Evolutionary conservation across 179 eudicot species (phyloP).

Genomic region (Silene noctiflora): DNA sequence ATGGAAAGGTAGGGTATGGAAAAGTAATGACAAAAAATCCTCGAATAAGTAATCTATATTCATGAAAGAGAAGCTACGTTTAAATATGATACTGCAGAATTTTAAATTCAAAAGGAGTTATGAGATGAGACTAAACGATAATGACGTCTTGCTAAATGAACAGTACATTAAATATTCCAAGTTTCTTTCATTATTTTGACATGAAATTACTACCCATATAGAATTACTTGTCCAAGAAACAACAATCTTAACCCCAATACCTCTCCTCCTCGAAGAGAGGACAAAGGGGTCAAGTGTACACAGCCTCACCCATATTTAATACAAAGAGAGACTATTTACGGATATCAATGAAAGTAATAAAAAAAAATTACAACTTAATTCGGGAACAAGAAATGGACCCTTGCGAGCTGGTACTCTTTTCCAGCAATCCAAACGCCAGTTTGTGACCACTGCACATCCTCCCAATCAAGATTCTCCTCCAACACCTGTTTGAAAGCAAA

Average conservation of each 20-base stretch:
- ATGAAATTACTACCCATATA: slow-evolving; percentile 10
- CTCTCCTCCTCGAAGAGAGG: not conserved
- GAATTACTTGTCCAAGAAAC: not conserved
- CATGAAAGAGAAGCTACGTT: too few species aligned
- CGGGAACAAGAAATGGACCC: slow-evolving; percentile 85
- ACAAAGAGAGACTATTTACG: slow-evolving; percentile 1
- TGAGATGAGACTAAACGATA: too few species aligned
- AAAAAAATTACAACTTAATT: slow-evolving; percentile 31
- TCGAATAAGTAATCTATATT: too few species aligned
- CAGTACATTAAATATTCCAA: not conserved
- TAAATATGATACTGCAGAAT: too few species aligned
- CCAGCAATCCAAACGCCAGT: slow-evolving; percentile 90
- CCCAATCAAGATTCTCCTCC: slow-evolving; percentile 95
- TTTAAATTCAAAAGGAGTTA: too few species aligned
- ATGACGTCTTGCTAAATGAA: not conserved
- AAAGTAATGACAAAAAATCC: too few species aligned
- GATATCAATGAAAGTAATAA: not conserved
- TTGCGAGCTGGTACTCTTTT: slow-evolving; percentile 79
- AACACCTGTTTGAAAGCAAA: slow-evolving; percentile 52
- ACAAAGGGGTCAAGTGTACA: not conserved
- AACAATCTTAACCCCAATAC: not conserved
- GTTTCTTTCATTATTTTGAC: not conserved
- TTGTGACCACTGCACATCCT: slow-evolving; percentile 92
- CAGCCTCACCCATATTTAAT: not conserved
- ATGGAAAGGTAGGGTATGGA: too few species aligned